phyloP scores from a whole-genome alignment of 495 filamentous ascomycete species.

The Penicillium psychrofluorescens region DNA sequence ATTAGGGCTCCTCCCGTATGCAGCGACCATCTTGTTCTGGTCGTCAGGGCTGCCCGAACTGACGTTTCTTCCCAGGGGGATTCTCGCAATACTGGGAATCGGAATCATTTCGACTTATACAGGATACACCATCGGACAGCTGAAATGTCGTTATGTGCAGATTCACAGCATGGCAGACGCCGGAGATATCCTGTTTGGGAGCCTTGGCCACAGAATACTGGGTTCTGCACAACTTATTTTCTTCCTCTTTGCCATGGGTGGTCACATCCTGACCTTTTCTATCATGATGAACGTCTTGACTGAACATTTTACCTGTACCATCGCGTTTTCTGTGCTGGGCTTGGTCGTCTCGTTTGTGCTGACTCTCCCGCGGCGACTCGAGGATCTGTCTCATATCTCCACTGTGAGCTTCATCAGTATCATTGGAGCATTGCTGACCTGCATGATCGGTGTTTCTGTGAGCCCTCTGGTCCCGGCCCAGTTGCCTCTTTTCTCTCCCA shows the following conservation, averaged over 20 bases:
- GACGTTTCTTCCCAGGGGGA: constrained; percentile 30
- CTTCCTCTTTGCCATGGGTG: constrained; percentile 64
- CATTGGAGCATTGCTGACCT: constrained; percentile 53
- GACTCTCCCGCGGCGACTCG: constrained; percentile 54
- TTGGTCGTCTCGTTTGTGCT: constrained; percentile 50
- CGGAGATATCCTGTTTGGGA: constrained; percentile 52
- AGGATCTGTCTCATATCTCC: constrained; percentile 47
- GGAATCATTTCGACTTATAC: constrained; percentile 66
- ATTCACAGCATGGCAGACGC: constrained; percentile 63
- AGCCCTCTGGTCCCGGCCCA: constrained; percentile 20
- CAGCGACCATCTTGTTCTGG: constrained; percentile 45
- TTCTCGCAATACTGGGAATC: constrained; percentile 50
- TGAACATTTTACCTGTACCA: constrained; percentile 52
- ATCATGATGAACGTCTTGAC: constrained; percentile 63
- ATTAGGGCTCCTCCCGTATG: constrained; percentile 49
- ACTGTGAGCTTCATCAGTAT: constrained; percentile 58
- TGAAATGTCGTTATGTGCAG: constrained; percentile 56
- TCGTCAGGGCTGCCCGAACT: constrained; percentile 41
- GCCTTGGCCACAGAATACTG: constrained; percentile 49
- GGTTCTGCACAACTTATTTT: constrained; percentile 53
- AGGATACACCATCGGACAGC: constrained; percentile 60
- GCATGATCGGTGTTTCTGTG: constrained; percentile 54
- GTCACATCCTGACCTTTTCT: constrained; percentile 62
- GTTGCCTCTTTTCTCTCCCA: constrained; percentile 30
- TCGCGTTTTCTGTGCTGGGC: constrained; percentile 55